These are phyloP conservation scores for Phyllosticta citrichinensis DNA, from an alignment of 2,329 filamentous ascomycete species.

Conservation along the genomic window DNA sequence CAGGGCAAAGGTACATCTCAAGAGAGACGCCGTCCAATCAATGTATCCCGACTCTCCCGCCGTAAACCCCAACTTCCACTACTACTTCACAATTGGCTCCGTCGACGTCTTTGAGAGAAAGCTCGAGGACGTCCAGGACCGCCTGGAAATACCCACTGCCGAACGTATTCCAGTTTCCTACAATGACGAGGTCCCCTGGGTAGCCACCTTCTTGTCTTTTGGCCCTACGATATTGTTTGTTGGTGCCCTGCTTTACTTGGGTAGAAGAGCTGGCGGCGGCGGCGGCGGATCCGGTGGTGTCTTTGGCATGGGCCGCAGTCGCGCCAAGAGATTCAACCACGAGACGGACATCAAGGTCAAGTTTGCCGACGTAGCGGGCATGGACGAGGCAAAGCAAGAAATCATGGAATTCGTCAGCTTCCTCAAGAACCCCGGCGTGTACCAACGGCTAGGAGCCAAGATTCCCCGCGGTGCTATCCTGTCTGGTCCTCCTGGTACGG, in stretches of 20 bases:
- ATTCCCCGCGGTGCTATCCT: conserved; percentile 95
- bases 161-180: conserved; percentile 93
- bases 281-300: conserved; percentile 59
- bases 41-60: conserved; percentile 70
- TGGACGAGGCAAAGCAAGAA: conserved; percentile 96
- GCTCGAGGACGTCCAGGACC: conserved; percentile 77
- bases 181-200: conserved; percentile 61
- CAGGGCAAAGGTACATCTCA: conserved; percentile 69
- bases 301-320: conserved; percentile 92
- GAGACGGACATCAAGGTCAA: conserved; percentile 95
- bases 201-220: conserved; percentile 67
- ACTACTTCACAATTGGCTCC: conserved; percentile 93
- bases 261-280: conserved; percentile 59
- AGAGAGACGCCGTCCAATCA: conserved; percentile 60
- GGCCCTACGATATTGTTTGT: conserved; percentile 82
- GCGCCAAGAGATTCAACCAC: conserved; percentile 95
- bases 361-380: conserved; percentile 90
- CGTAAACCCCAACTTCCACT: conserved; percentile 60
- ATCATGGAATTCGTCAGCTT: conserved; percentile 99
- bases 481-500: conserved; percentile 93
- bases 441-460: conserved; percentile 90
- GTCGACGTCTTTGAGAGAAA: conserved; percentile 85
- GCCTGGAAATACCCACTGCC: conserved; percentile 73
- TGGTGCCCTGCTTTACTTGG: conserved; percentile 70
- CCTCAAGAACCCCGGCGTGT: conserved; percentile 83